Conservation (phyloP, 2,329 filamentous ascomycete species). For the Sporothrix protearum region DNA sequence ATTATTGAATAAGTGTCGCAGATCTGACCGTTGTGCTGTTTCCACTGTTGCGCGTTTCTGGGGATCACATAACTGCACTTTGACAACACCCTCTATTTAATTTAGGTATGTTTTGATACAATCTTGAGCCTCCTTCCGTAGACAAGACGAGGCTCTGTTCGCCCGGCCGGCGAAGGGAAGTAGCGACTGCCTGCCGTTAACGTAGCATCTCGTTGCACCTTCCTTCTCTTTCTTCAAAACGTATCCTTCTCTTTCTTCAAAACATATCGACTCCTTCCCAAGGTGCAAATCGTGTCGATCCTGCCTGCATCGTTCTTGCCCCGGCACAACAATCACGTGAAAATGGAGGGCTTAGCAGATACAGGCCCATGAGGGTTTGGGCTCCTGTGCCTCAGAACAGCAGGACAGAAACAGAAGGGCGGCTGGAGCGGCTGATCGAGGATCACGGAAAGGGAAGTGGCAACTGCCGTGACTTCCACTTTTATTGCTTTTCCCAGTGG, state of each 20-base stretch:
- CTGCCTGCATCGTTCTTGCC: not conserved
- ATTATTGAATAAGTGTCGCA: not conserved
- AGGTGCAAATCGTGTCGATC: not conserved
- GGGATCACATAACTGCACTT: not conserved
- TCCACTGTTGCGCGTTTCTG: not conserved
- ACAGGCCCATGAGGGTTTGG: not conserved
- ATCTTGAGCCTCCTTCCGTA: not conserved
- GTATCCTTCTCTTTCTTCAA: not conserved
- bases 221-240: not conserved
- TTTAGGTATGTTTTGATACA: not conserved
- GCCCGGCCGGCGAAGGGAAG: not conserved
- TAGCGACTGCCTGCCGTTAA: not conserved
- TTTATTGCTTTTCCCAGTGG: not conserved
- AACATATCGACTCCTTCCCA: not conserved
- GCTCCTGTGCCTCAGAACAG: constrained; percentile 9
- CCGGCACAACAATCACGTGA: not conserved
- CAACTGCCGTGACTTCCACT: constrained; percentile 14
- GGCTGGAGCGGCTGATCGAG: constrained; percentile 20
- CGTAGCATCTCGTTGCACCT: not conserved
- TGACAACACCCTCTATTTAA: not conserved
- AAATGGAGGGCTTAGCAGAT: not conserved
- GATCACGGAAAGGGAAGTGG: constrained; percentile 18
- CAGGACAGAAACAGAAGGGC: constrained; percentile 15
- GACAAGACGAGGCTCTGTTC: not conserved
- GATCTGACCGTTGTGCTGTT: not conserved